Evolutionary conservation across 441 rosid species (phyloP), one percentile per base, ranked within the genome.

Genomic region (Brassica balearica): DNA sequence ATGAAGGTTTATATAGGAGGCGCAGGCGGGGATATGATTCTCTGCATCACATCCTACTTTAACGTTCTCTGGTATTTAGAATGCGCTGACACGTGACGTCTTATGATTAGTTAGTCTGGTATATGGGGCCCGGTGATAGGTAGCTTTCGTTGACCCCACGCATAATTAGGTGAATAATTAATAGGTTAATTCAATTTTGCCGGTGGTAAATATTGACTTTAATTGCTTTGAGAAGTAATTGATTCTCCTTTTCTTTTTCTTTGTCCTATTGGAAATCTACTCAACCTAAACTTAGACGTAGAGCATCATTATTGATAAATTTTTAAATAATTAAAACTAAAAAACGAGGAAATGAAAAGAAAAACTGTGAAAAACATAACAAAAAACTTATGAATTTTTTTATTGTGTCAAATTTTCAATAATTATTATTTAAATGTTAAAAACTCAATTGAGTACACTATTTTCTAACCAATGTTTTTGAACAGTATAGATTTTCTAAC

Each of bases 1-100:
- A 25, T 55, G 1, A 10, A 1, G 67, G 68, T 55, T 67, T 81
- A 76, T 81, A 81, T 66, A 80, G 69, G 17, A 80, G 65, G 7
- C 15, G 4, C 0, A 23, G 69, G 62, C 3, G 25, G 75, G 81
- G 81, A 8, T 12, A 2, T 68, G 8, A 55, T 81, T 68, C 68
- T n/a, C 6, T 81, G 38, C 51, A 19, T 48, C 69, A 2, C 38
- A 6, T 66, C 64, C 72, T 80, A 80, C 58, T 77, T 70, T 55
- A 2, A 5, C 14, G 71, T 2, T 73, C 17, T 63, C 3, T 27
- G 53, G 55, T 73, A 0, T 62, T 41, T n/a, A 0, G 3, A 5
- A 5, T 9, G 0, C 0, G 0, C 17, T 8, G 23, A 32, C 73
- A 80, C 80, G 77, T 80, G 80, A 0, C 8, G 0, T 1, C 0